Percentiles rank a stretch among this genome's conserved stretches.
Evolutionary conservation across 1,284 basidiomycete genomes (phyloP).

Genomic region (Cutaneotrichosporon mucoides): DNA sequence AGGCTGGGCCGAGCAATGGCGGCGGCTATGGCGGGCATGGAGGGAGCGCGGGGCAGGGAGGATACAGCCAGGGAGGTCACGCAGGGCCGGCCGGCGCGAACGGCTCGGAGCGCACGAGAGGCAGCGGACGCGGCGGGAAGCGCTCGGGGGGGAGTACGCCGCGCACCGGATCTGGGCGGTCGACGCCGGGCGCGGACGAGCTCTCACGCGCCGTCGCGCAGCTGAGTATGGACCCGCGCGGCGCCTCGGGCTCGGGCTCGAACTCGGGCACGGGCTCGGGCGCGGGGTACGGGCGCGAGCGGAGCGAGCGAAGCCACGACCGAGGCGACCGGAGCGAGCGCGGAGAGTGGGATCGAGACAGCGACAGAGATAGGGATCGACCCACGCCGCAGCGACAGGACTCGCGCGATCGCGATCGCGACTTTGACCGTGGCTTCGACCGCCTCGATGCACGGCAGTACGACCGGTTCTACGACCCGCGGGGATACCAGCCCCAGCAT

Average conservation of each 20-base stretch:
- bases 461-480: not conserved
- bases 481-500: not conserved
- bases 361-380: not conserved
- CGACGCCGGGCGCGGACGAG: conserved; percentile 5
- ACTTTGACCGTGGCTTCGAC: not conserved
- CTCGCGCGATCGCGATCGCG: not conserved
- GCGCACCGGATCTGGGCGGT: not conserved
- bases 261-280: not conserved
- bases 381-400: not conserved
- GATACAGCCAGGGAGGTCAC: too few species aligned
- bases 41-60: not conserved
- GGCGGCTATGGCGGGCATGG: not conserved
- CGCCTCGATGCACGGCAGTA: not conserved
- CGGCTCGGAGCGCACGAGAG: not conserved
- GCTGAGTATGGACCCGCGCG: not conserved
- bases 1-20: not conserved
- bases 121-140: not conserved
- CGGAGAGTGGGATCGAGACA: too few species aligned
- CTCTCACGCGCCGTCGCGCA: conserved; percentile 13
- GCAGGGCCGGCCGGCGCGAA: too few species aligned
- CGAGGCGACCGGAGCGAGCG: too few species aligned
- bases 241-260: not conserved
- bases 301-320: too few species aligned
- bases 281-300: not conserved
- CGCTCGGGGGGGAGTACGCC: conserved; percentile 3